These are phyloP conservation scores for Colletotrichum incanum DNA, from an alignment of 2,329 filamentous ascomycete genomes.

Conservation along the genomic window DNA sequence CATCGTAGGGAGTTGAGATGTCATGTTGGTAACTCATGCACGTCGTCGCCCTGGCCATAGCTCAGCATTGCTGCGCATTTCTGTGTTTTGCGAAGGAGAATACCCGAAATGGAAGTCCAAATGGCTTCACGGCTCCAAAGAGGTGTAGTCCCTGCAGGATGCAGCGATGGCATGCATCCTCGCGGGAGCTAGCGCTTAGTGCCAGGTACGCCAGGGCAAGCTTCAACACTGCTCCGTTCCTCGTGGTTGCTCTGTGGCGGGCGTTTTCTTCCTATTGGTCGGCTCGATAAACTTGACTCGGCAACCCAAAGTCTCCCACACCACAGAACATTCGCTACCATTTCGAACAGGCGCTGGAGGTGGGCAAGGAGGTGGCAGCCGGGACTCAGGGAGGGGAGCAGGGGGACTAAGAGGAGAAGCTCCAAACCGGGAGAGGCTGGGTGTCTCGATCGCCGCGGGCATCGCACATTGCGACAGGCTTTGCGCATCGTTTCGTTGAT, in stretches of 20 bases:
- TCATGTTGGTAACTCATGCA: conserved; percentile 24
- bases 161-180: conserved; percentile 27
- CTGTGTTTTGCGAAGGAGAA: conserved; percentile 6
- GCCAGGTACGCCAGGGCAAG: conserved; percentile 40
- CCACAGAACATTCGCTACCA: conserved; percentile 11
- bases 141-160: conserved; percentile 30
- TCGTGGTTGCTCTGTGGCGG: neutral
- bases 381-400: neutral
- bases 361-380: conserved; percentile 3
- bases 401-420: neutral
- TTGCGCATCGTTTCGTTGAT: conserved; percentile 28
- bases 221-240: conserved; percentile 22
- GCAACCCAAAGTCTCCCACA: neutral
- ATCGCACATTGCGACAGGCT: neutral
- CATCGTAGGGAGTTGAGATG: conserved; percentile 31
- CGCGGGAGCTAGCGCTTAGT: conserved; percentile 39
- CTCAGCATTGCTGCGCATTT: neutral
- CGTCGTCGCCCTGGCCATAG: neutral
- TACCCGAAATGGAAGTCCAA: neutral
- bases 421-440: conserved; percentile 15
- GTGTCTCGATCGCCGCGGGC: conserved; percentile 11
- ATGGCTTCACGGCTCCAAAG: neutral
- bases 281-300: conserved; percentile 11
- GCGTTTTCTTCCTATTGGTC: conserved; percentile 16
- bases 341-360: conserved; percentile 9